Evolutionary conservation across 2,329 filamentous ascomycete species (phyloP), one percentile per base, ranked within the genome.

Genomic region (Sclerotinia borealis): DNA sequence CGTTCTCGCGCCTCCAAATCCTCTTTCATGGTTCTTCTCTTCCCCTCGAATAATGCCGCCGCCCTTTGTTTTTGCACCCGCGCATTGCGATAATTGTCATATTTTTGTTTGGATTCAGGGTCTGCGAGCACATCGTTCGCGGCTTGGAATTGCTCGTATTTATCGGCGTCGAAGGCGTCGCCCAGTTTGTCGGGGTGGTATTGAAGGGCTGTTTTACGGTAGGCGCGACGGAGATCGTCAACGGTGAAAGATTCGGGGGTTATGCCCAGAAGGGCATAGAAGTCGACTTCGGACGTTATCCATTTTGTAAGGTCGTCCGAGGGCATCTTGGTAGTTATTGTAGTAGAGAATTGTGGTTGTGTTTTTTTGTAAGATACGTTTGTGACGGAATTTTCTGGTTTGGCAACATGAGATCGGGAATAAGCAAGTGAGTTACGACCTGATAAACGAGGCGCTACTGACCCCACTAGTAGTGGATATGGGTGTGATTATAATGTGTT

Each of bases 161-260:
- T 90, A 63, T 88, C 87, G 51, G 91, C 82, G 69, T 95, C 91
- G 70, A 89, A 91, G 43, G 82, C 79, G 59, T 84, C 85, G 67
- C 87, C 85, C 62, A 93, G 87, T 78, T 97, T 96, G 81, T 98
- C 93, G 1, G 93, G 93, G 76, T 98, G 93, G 79, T 93, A 92
- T 72, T 91, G 92, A n/a, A 96, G 81, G 4, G 92, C 92, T 36
- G 88, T 87, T 71, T 91, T 90, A 64, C 92, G 86, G 81, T 93
- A 97, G 50, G 91, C 92, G 69, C 73, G 71, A 37, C 72, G 70
- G 8, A 73, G 65, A 65, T 73, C 72, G 8, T 72, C 71, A 43
- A 65, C 65, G 0, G 68, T 67, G 64, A 64, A 71, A 22, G 66
- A 65, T 58, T 71, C 68, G 61, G 70, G 66, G 3, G 66, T 66